Evolutionary conservation across 345 rosid species (phyloP).

Genomic region (Limnanthes douglasii): DNA sequence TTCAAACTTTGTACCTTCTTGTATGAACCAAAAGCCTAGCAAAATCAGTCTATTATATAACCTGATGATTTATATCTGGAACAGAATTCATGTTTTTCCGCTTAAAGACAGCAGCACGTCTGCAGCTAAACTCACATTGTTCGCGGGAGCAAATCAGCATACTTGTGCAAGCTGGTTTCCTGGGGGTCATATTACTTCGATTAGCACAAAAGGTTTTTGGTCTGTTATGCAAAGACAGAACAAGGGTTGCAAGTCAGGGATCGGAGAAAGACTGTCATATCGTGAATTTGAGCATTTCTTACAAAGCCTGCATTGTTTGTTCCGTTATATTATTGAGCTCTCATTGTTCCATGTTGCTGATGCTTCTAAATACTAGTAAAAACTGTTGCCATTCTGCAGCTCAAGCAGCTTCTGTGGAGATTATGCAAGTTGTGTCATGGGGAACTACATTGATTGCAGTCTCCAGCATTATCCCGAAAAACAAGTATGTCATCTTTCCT

Average conservation of each 20-base stretch:
- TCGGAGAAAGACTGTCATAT: conserved; percentile 12
- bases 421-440: conserved; percentile 33
- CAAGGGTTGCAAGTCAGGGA: conserved; percentile 14
- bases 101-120: no score
- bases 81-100: no score
- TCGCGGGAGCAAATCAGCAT: conserved; percentile 44
- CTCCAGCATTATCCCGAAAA: conserved; percentile 16
- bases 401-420: conserved; percentile 29
- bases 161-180: conserved; percentile 28
- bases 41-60: no score
- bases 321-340: conserved; percentile 25
- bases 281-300: conserved; percentile 23
- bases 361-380: conserved; percentile 17
- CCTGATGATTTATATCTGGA: no score
- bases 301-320: conserved; percentile 24
- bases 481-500: conserved; percentile 32
- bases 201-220: conserved; percentile 11
- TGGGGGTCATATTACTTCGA: conserved; percentile 24
- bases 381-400: conserved; percentile 29
- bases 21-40: no score
- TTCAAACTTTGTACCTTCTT: no score
- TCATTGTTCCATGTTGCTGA: conserved; percentile 30
- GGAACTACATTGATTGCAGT: conserved; percentile 19
- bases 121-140: conserved; percentile 24
- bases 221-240: conserved; percentile 13